phyloP scores from a whole-genome alignment of 208 protist genomes.

The Crithidia mellificae region DNA sequence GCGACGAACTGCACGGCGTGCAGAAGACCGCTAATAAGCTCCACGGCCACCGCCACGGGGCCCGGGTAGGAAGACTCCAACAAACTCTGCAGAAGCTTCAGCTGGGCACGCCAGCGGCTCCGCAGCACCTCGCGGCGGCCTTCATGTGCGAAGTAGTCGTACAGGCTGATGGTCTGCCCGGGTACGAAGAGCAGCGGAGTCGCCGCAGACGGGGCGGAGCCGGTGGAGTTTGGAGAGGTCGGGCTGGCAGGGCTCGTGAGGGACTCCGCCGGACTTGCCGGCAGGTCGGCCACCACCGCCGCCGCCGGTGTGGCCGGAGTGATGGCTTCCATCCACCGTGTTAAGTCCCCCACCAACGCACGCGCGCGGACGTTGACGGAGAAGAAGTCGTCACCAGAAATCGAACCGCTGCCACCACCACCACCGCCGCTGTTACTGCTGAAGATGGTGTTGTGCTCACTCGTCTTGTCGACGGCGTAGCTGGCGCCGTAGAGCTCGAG shows the following conservation, averaged over 20 bases:
- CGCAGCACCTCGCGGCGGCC: slow-evolving; percentile 41
- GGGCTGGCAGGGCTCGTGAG: neutral
- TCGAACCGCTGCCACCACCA: too few species aligned
- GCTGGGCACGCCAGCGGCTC: slow-evolving; percentile 43
- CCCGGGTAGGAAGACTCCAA: slow-evolving; percentile 49
- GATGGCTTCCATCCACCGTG: slow-evolving; percentile 39
- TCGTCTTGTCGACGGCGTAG: slow-evolving; percentile 39
- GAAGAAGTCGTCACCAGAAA: slow-evolving; percentile 41
- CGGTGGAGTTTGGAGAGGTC: neutral
- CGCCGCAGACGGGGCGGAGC: neutral
- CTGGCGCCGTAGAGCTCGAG: slow-evolving; percentile 44
- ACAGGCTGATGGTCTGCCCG: slow-evolving; percentile 5
- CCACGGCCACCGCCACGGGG: slow-evolving; percentile 53
- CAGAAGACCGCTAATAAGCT: slow-evolving; percentile 48
- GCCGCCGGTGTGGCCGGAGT: too few species aligned
- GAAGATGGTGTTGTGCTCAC: neutral
- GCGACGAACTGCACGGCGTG: slow-evolving; percentile 39
- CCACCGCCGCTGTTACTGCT: too few species aligned
- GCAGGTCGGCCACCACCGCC: too few species aligned
- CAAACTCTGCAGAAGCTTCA: slow-evolving; percentile 46
- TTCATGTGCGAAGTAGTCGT: slow-evolving; percentile 41
- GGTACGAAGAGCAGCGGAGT: neutral
- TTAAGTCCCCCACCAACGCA: slow-evolving; percentile 33
- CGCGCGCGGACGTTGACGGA: slow-evolving; percentile 50
- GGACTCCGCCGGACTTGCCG: neutral